phyloP scores from a whole-genome alignment of 2,329 filamentous ascomycete genomes.

The Emmonsia crescens region DNA sequence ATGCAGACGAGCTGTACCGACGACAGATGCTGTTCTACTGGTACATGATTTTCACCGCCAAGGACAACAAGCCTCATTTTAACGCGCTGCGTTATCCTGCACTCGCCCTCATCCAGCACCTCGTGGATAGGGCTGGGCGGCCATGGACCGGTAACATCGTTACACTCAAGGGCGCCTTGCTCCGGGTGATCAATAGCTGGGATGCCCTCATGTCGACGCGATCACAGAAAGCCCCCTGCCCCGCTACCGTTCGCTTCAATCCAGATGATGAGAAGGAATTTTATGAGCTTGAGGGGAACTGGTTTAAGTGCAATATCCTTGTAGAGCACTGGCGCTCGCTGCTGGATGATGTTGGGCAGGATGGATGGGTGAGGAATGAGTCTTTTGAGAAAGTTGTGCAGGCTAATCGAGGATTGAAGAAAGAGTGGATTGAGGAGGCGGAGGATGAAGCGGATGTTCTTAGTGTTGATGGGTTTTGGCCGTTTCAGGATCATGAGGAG shows the following conservation, averaged over 20 bases:
- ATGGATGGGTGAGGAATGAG: slow-evolving; percentile 13
- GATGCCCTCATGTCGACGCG: slow-evolving; percentile 6
- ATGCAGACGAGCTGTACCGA: slow-evolving; percentile 16
- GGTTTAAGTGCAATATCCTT: slow-evolving; percentile 15
- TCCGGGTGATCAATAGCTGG: slow-evolving; percentile 13
- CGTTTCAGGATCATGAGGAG: slow-evolving; percentile 14
- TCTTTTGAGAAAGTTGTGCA: slow-evolving; percentile 3
- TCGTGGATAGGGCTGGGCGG: slow-evolving; percentile 15
- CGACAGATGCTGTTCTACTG: slow-evolving; percentile 15
- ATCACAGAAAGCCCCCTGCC: slow-evolving; percentile 8
- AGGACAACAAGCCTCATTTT: slow-evolving; percentile 17
- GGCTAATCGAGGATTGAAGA: slow-evolving; percentile 5
- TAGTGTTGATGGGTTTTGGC: slow-evolving; percentile 8
- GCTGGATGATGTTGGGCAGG: slow-evolving; percentile 14
- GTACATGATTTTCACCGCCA: slow-evolving; percentile 18
- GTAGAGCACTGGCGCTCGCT: slow-evolving; percentile 15
- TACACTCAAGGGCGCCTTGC: slow-evolving; percentile 14
- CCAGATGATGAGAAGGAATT: slow-evolving; percentile 9
- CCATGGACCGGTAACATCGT: slow-evolving; percentile 19
- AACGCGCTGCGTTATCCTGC: slow-evolving; percentile 15
- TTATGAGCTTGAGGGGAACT: slow-evolving; percentile 14
- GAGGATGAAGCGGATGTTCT: slow-evolving; percentile 9
- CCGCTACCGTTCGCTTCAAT: slow-evolving; percentile 10
- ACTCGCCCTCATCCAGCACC: slow-evolving; percentile 14
- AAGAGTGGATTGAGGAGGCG: slow-evolving; percentile 6